These are phyloP conservation scores for Nicotiana tabacum DNA, from an alignment of 257 asterid species.

Conservation along the genomic window DNA sequence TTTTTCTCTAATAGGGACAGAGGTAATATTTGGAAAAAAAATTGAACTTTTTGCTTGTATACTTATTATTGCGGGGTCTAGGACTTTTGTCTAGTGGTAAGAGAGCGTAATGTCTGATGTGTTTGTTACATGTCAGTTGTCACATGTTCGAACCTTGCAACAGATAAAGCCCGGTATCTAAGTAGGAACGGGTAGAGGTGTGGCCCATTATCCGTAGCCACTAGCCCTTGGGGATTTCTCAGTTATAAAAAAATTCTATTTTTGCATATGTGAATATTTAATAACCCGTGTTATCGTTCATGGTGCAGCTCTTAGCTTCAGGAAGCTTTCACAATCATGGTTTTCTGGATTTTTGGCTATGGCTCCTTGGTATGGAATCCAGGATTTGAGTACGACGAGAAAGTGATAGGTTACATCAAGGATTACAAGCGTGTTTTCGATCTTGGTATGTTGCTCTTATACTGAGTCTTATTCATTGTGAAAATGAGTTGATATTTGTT, in stretches of 20 bases:
- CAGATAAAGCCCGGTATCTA: too few relatives aligned
- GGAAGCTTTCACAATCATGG: slow-evolving; percentile 39
- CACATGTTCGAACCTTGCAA: too few relatives aligned
- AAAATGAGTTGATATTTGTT: too few relatives aligned
- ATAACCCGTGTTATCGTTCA: not conserved
- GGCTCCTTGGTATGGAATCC: slow-evolving; percentile 98
- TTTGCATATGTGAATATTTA: not conserved
- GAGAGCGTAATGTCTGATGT: too few relatives aligned
- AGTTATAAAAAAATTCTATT: too few relatives aligned
- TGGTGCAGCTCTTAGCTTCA: not conserved
- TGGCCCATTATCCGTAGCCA: too few relatives aligned
- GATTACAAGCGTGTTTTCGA: slow-evolving; percentile 82
- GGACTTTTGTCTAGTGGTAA: too few relatives aligned
- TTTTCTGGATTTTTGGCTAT: slow-evolving; percentile 82
- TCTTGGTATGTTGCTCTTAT: slow-evolving; percentile 46
- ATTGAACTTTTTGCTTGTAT: not conserved
- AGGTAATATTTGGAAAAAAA: not conserved
- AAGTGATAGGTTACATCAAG: slow-evolving; percentile 74
- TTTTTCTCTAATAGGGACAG: not conserved
- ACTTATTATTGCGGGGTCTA: not conserved
- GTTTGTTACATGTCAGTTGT: too few relatives aligned
- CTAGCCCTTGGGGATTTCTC: too few relatives aligned
- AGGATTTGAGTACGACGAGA: slow-evolving; percentile 81
- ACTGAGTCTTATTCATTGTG: not conserved
- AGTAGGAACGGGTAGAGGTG: too few relatives aligned